Evolutionary conservation across 1,139 yeast genomes (phyloP).

Genomic region (Magnusiomyces paraingens): DNA sequence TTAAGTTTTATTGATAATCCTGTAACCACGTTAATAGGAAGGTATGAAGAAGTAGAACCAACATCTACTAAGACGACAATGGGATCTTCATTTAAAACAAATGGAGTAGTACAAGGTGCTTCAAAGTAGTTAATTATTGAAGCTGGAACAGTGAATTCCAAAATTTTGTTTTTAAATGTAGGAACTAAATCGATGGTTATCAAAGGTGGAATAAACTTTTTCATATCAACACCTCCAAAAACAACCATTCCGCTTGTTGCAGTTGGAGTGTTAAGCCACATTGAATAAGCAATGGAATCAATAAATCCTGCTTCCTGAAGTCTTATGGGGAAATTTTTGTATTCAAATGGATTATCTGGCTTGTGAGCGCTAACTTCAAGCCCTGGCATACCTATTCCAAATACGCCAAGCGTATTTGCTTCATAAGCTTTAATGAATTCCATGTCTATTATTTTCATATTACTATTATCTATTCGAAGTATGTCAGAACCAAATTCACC

Average conservation of each 20-base stretch:
- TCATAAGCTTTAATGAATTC: conserved; percentile 12
- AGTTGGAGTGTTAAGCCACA: conserved; percentile 42
- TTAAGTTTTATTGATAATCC: conserved; percentile 3
- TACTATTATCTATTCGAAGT: conserved; percentile 1
- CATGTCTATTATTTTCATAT: conserved; percentile 10
- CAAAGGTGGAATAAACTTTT: conserved; percentile 36
- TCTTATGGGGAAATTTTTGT: conserved; percentile 13
- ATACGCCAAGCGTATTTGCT: conserved; percentile 16
- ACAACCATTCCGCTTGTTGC: conserved; percentile 44
- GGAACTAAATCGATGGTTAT: conserved; percentile 33
- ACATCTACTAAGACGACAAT: conserved; percentile 14
- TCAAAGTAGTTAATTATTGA: conserved; percentile 7
- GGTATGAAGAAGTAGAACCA: conserved; percentile 15
- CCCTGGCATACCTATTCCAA: conserved; percentile 16
- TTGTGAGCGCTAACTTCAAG: conserved; percentile 14
- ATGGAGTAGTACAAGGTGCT: conserved; percentile 8
- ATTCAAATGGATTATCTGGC: conserved; percentile 7
- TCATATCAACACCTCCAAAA: conserved; percentile 56
- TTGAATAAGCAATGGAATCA: conserved; percentile 45
- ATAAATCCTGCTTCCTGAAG: conserved; percentile 38
- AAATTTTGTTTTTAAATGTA: conserved; percentile 27
- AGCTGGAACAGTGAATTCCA: conserved; percentile 15
- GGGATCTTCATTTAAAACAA: not conserved
- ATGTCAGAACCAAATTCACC: conserved; percentile 47
- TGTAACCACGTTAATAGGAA: conserved; percentile 9